Percentiles rank a stretch among this genome's conserved stretches.
phyloP scores from a whole-genome alignment of 352 stramenopile species.

The Thalassiosira pacifica region DNA sequence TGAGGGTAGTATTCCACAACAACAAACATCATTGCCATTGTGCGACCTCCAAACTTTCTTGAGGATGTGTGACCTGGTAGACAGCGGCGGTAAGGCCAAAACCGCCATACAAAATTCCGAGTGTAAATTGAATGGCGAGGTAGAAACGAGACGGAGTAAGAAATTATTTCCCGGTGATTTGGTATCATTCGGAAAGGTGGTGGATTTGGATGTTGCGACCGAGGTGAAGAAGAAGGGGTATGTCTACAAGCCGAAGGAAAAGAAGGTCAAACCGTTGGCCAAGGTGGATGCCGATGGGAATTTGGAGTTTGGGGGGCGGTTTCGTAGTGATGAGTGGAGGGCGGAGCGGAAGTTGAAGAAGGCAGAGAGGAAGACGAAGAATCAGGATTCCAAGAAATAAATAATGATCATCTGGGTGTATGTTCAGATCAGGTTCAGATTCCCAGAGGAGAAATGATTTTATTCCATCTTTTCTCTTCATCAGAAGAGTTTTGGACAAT shows the following conservation, averaged over 20 bases:
- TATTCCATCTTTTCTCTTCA: no score
- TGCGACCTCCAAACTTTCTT: constrained; percentile 27
- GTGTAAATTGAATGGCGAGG: constrained; percentile 36
- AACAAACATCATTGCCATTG: not conserved
- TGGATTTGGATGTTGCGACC: constrained; percentile 43
- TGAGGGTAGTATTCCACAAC: no score
- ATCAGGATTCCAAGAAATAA: constrained; percentile 32
- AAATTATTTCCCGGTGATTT: constrained; percentile 48
- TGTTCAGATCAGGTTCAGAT: no score
- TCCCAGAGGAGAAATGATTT: no score
- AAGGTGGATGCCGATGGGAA: constrained; percentile 50
- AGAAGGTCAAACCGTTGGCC: constrained; percentile 55
- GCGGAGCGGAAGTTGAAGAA: constrained; percentile 53
- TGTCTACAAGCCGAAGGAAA: constrained; percentile 52
- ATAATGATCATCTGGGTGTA: no score
- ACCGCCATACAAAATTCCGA: constrained; percentile 38
- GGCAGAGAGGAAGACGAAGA: constrained; percentile 36
- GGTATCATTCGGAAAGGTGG: constrained; percentile 32
- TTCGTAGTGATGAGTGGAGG: constrained; percentile 61
- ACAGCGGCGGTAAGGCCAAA: constrained; percentile 54
- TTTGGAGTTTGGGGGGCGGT: constrained; percentile 56
- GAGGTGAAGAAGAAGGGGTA: constrained; percentile 51
- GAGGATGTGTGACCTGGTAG: constrained; percentile 44
- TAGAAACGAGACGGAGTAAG: constrained; percentile 47
- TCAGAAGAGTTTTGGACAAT: no score